Evolutionary conservation across 2,329 filamentous ascomycete species (phyloP).

Genomic region (Neonectria coccinea): DNA sequence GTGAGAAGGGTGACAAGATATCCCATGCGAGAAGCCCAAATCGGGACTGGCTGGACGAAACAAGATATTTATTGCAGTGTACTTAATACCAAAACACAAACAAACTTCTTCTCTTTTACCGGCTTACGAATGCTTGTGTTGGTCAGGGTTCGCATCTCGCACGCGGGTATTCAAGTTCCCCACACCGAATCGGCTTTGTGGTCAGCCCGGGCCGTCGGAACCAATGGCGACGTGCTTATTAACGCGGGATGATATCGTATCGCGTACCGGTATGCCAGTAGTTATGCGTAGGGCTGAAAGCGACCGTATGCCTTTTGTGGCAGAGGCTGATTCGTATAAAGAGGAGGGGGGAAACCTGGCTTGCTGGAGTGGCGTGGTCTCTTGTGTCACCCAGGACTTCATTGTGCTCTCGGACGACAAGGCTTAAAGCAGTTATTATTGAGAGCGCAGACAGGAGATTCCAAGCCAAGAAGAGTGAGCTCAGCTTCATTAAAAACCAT

Average conservation of each 20-base stretch:
- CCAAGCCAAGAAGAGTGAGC: not conserved
- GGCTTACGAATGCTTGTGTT: too few relatives aligned
- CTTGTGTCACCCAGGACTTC: not conserved
- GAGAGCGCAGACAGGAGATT: not conserved
- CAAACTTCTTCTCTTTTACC: not conserved
- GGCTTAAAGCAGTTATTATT: not conserved
- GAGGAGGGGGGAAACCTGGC: not conserved
- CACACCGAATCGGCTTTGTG: not conserved
- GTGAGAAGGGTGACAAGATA: slow-evolving; percentile 15
- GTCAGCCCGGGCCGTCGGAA: slow-evolving; percentile 10
- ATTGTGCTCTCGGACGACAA: not conserved
- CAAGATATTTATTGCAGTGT: slow-evolving; percentile 21
- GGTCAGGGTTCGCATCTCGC: not conserved
- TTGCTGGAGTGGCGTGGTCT: not conserved
- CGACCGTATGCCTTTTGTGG: not conserved
- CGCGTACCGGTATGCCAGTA: not conserved
- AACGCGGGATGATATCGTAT: slow-evolving; percentile 4
- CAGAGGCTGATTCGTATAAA: slow-evolving; percentile 10
- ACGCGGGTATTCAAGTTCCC: not conserved
- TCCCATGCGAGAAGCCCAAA: slow-evolving; percentile 12
- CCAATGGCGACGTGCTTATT: slow-evolving; percentile 10
- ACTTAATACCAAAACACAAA: slow-evolving; percentile 15
- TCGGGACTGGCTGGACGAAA: slow-evolving; percentile 3
- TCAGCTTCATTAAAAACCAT: slow-evolving; percentile 11
- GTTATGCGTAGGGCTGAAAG: slow-evolving; percentile 1